Base-by-base conservation (phyloP, 2,329 filamentous ascomycete genomes). In the Sarocladium oryzae region DNA sequence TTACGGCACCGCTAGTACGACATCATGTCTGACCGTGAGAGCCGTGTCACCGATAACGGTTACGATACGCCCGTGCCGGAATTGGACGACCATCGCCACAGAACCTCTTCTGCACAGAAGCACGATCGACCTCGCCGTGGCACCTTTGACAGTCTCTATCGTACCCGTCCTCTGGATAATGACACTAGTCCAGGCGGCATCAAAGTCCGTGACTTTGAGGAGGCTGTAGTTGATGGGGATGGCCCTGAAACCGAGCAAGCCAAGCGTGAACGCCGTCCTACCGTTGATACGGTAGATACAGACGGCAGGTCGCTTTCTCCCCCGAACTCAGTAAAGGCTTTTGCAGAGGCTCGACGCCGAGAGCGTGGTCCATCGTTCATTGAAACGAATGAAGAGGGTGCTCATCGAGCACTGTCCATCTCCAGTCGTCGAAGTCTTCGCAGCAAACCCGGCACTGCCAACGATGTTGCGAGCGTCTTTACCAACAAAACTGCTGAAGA, bases 241-340 rank as follows among this genome's bases (percentile, higher is more conserved):
- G 30, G 26, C 20, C 45, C 20, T 5, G 45, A 32, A 7, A 6
- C 45, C 23, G 26, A 33, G 21, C 28, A 49, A 11, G 57, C 63
- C 28, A 66, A 69, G 6, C 75, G 71, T 33, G 71, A 69, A 53
- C 79, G 81, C 15, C 77, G 79, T 52, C 74, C 77, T 52, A 79
- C 79, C 49, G 71, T 85, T 51, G 77, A 76, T 28, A 80, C 79
- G 1, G 67, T 74, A 41, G 45, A 49, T 23, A 66, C 71, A 21
- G 77, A 80, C 20, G 81, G 79, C 45, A 79, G 89, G 51, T 89
- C 88, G 1, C 73, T 81, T 2, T 97, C 93, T 5, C 92, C 92
- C 10, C 93, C 93, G 7, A 99, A 96, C 67, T 99, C 93, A 0
- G 90, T 99, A 49, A 95, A 97, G 67, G 93, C 93, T 3, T 99